Percentiles rank a stretch among this genome's conserved stretches.
Evolutionary conservation across 257 asterid genomes (phyloP).

Genomic region (Echium plantagineum): DNA sequence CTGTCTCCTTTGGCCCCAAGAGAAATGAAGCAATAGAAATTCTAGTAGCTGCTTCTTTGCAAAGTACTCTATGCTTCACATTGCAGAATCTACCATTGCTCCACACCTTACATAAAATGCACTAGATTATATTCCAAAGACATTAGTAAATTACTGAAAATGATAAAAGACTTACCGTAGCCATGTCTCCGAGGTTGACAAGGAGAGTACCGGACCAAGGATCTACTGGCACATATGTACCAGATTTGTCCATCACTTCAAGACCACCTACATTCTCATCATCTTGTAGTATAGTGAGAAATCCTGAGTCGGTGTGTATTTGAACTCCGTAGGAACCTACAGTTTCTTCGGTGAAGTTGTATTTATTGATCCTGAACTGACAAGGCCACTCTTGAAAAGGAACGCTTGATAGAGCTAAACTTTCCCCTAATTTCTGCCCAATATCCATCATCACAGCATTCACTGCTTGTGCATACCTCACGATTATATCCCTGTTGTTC

Average conservation of each 20-base stretch:
- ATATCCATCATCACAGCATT: conserved; percentile 29
- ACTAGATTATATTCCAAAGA: not conserved
- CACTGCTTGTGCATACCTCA: conserved; percentile 48
- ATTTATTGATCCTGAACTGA: conserved; percentile 64
- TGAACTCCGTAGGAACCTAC: conserved; percentile 46
- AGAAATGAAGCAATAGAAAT: conserved; percentile 24
- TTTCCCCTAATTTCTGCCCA: conserved; percentile 28
- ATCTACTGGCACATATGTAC: conserved; percentile 37
- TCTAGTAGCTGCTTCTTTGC: conserved; percentile 19
- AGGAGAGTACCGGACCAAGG: conserved; percentile 52
- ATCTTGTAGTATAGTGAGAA: conserved; percentile 58
- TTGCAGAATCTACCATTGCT: conserved; percentile 28
- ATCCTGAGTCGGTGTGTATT: conserved; percentile 59
- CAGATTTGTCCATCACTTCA: conserved; percentile 45
- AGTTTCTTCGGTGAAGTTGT: conserved; percentile 36
- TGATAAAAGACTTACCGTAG: conserved; percentile 17
- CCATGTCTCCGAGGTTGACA: conserved; percentile 61
- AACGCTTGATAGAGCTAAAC: conserved; percentile 26
- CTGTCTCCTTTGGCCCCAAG: conserved; percentile 20
- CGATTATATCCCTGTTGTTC: conserved; percentile 30
- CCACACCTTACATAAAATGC: conserved; percentile 17
- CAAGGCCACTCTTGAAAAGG: conserved; percentile 46
- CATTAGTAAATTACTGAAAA: not conserved
- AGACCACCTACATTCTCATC: conserved; percentile 62
- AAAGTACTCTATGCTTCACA: conserved; percentile 27